Base-by-base conservation (phyloP, 495 filamentous ascomycete genomes). In the Hyphodiscus hymeniophilus region DNA sequence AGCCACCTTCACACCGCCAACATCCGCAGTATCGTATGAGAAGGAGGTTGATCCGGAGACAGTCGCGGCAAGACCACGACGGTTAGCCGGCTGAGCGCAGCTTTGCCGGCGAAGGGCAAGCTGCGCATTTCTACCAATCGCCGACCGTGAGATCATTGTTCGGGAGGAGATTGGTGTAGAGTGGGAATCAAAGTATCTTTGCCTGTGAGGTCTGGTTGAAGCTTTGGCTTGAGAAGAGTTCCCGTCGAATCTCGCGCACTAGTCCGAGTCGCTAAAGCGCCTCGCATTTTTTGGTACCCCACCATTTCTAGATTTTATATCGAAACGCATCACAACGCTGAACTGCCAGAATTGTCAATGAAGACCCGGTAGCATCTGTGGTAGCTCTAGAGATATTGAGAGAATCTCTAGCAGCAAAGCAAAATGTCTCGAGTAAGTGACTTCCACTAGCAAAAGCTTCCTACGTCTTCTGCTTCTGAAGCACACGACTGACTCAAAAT, bases 1-100 rank as follows among this genome's bases (percentile, higher is more conserved):
- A 58, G 89, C 89, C 49, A 94, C 74, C 76, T 95, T 97, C 66
- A 97, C 73, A 57, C 92, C 89, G 55, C 76, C 73, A 63, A 85
- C 77, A 66, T 91, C 86, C 60, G 86, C 77, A 56, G 82, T 83
- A 61, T 94, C 81, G 76, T 94, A 99, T 64, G 84, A 81, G 67
- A 89, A 87, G 55, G 84, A 80, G 44, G 72, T 75, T 55, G 60
- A 61, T 52, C 79, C 79, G 57, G 87, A 86, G 52, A 80, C 81
- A 58, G 86, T 81, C 58, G 87, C 84, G 60, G 90, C 90, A 64
- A 94, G 82, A 49, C 78, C 79, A 63, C 88, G 80, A 62, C 80
- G 74, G 66, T 75, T 72, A 58, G 71, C 67, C 61, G 73, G 69
- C 58, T 55, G 51, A 41, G 65, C 69, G 58, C 71, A 74, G 68